Evolutionary conservation across 2,329 filamentous ascomycete genomes (phyloP).

Genomic region (Chaetomium sp.): DNA sequence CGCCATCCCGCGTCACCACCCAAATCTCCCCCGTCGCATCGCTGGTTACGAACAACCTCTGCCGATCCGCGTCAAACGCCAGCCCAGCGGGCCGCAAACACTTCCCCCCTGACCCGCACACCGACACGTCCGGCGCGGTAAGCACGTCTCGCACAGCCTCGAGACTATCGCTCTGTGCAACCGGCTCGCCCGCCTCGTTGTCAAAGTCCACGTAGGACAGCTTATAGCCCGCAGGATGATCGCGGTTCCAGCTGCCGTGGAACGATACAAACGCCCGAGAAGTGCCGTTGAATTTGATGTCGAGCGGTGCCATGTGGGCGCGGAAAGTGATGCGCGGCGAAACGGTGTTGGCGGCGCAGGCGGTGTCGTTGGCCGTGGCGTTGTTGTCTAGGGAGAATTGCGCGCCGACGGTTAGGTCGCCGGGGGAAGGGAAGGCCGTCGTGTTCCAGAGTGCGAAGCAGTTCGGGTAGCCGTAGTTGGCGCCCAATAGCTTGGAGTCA

Average conservation of each 20-base stretch:
- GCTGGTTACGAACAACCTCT: slow-evolving; percentile 55
- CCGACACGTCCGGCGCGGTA: slow-evolving; percentile 44
- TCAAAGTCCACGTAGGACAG: slow-evolving; percentile 37
- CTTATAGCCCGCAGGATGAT: slow-evolving; percentile 41
- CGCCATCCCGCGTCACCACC: slow-evolving; percentile 35
- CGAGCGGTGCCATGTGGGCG: slow-evolving; percentile 65
- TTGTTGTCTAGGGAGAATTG: slow-evolving; percentile 41
- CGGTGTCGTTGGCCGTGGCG: slow-evolving; percentile 35
- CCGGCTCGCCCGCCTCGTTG: slow-evolving; percentile 35
- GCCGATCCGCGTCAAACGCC: slow-evolving; percentile 39
- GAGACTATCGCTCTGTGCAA: slow-evolving; percentile 35
- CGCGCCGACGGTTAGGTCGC: slow-evolving; percentile 38
- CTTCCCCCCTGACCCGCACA: slow-evolving; percentile 41
- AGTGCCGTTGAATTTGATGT: slow-evolving; percentile 57
- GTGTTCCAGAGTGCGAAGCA: slow-evolving; percentile 64
- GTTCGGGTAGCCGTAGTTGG: slow-evolving; percentile 64
- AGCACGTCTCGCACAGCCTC: slow-evolving; percentile 47
- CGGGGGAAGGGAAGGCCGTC: slow-evolving; percentile 35
- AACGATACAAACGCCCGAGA: slow-evolving; percentile 61
- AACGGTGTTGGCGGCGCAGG: slow-evolving; percentile 38
- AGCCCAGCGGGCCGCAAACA: slow-evolving; percentile 61
- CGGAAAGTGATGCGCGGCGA: slow-evolving; percentile 51
- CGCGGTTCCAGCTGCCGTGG: slow-evolving; percentile 59
- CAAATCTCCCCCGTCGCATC: slow-evolving; percentile 62
- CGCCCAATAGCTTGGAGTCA: slow-evolving; percentile 21